Percentiles rank a stretch among this genome's conserved stretches.
phyloP scores from a whole-genome alignment of 768 basidiomycete species.

The Tricholoma matsutake region DNA sequence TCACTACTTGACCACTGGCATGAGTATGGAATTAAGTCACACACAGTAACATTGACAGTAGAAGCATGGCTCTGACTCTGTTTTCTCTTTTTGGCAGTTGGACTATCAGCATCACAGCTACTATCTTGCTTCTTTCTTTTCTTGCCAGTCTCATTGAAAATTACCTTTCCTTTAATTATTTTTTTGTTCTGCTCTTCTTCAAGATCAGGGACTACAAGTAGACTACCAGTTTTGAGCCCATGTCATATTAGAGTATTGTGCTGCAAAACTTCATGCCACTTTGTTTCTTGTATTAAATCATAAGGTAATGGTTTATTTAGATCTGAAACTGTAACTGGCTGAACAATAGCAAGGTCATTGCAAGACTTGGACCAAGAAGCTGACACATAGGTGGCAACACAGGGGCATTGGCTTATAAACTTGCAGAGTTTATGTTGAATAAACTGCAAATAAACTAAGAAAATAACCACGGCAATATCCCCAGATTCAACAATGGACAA shows the following conservation, averaged over 20 bases:
- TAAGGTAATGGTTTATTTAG: neutral
- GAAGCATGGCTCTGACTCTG: neutral
- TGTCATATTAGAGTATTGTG: neutral
- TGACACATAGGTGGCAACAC: neutral
- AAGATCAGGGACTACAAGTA: neutral
- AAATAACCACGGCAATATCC: too few species aligned
- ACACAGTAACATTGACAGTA: slow-evolving; percentile 1
- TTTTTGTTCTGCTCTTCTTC: neutral
- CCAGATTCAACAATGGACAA: too few species aligned
- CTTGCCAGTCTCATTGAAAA: neutral
- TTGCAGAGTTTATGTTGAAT: too few species aligned
- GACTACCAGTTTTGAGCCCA: neutral
- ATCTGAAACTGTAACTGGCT: neutral
- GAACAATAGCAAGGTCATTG: neutral
- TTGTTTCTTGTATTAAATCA: neutral
- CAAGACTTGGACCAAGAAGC: neutral
- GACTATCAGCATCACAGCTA: neutral
- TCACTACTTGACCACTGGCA: too few species aligned
- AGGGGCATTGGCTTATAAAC: too few species aligned
- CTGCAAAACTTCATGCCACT: neutral
- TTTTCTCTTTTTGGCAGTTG: neutral
- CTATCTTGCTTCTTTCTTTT: neutral
- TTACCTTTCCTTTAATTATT: neutral
- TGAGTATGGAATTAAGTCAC: neutral
- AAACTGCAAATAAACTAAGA: too few species aligned